Evolutionary conservation across 2,329 filamentous ascomycete genomes (phyloP).

Genomic region (Emericellopsis atlantica): DNA sequence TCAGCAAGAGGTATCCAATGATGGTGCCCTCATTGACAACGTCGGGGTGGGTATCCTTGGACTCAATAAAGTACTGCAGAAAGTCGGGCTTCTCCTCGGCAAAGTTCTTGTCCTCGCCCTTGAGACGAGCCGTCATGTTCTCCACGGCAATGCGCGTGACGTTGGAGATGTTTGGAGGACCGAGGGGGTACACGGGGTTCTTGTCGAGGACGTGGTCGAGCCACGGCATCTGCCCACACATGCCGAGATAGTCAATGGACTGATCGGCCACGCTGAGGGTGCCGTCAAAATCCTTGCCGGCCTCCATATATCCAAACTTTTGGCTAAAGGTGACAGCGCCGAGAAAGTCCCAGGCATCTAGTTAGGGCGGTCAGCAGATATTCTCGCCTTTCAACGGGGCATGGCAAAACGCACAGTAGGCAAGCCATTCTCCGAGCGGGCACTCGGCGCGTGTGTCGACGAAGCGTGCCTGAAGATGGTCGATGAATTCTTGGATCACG

Average conservation of each 20-base stretch:
- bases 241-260: slow-evolving; percentile 17
- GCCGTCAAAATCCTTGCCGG: slow-evolving; percentile 8
- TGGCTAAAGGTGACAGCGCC: slow-evolving; percentile 24
- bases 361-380: background rate
- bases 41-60: slow-evolving; percentile 18
- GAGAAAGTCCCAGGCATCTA: slow-evolving; percentile 26
- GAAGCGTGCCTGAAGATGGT: slow-evolving; percentile 14
- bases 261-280: slow-evolving; percentile 6
- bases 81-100: slow-evolving; percentile 12
- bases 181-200: slow-evolving; percentile 1
- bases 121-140: slow-evolving; percentile 7
- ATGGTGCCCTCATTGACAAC: slow-evolving; percentile 21
- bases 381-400: background rate
- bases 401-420: slow-evolving; percentile 8
- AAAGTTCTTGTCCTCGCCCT: slow-evolving; percentile 9
- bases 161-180: slow-evolving; percentile 8
- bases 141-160: slow-evolving; percentile 8
- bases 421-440: slow-evolving; percentile 12
- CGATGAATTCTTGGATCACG: slow-evolving; percentile 15
- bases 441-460: slow-evolving; percentile 5
- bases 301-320: slow-evolving; percentile 26
- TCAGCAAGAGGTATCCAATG: slow-evolving; percentile 19
- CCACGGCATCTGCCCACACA: slow-evolving; percentile 12
- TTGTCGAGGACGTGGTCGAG: slow-evolving; percentile 14
- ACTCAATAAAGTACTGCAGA: slow-evolving; percentile 20